Evolutionary conservation across 1,284 basidiomycete genomes (phyloP).

Genomic region (Microbotryum silenes-acaulis): DNA sequence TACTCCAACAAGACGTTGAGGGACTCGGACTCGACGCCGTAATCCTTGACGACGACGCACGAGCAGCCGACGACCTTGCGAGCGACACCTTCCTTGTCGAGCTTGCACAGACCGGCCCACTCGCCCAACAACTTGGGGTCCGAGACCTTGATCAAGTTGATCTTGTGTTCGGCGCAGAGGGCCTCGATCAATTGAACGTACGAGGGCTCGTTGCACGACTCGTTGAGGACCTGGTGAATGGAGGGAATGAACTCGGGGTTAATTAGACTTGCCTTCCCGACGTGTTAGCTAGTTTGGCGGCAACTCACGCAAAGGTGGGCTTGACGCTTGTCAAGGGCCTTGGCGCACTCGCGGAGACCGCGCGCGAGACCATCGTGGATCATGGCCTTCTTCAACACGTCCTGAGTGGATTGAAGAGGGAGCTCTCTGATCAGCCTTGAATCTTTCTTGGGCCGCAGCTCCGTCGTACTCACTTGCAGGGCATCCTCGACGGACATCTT

Average conservation of each 20-base stretch:
- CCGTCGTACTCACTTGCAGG: constrained; percentile 60
- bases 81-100: constrained; percentile 97
- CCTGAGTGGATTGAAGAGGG: constrained; percentile 44
- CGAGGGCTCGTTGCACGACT: constrained; percentile 97
- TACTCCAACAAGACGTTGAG: constrained; percentile 94
- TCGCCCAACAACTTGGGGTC: constrained; percentile 96
- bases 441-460: not conserved
- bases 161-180: constrained; percentile 78
- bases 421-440: not conserved
- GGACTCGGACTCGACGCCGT: constrained; percentile 90
- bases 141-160: constrained; percentile 92
- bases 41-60: constrained; percentile 98
- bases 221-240: constrained; percentile 65
- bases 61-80: constrained; percentile 93
- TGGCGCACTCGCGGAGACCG: constrained; percentile 94
- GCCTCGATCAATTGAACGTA: constrained; percentile 99
- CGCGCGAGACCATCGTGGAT: constrained; percentile 97
- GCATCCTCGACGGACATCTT: constrained; percentile 96
- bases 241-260: no score
- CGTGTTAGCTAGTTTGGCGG: no score
- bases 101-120: constrained; percentile 98
- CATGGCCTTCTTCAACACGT: constrained; percentile 91
- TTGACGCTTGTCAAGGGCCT: constrained; percentile 97
- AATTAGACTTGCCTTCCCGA: no score
- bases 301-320: constrained; percentile 71